These are phyloP conservation scores for Oidium heveae DNA, from an alignment of 2,329 filamentous ascomycete species.

Conservation along the genomic window DNA sequence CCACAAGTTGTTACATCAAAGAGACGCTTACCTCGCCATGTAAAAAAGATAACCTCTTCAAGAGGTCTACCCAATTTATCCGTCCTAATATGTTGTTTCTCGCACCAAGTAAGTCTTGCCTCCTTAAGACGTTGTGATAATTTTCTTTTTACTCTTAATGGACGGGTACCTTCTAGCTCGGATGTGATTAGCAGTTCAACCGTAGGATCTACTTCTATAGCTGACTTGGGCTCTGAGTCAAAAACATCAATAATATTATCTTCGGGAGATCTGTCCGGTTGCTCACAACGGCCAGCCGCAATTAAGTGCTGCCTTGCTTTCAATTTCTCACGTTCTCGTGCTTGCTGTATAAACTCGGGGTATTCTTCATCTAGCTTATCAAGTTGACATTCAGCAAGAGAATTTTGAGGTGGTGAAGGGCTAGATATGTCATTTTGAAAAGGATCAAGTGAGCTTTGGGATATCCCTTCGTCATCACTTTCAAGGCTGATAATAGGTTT, in stretches of 20 bases:
- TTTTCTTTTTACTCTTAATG: slow-evolving; percentile 38
- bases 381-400: slow-evolving; percentile 4
- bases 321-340: slow-evolving; percentile 9
- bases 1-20: slow-evolving; percentile 53
- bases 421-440: too few species aligned
- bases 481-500: too few species aligned
- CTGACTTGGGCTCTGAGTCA: background rate
- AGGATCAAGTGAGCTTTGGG: too few species aligned
- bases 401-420: background rate
- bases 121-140: slow-evolving; percentile 41
- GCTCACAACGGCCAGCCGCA: slow-evolving; percentile 1
- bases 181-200: slow-evolving; percentile 46
- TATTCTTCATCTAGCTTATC: slow-evolving; percentile 11
- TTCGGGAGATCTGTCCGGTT: slow-evolving; percentile 1
- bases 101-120: slow-evolving; percentile 45
- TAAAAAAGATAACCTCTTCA: slow-evolving; percentile 40
- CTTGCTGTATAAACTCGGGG: slow-evolving; percentile 11
- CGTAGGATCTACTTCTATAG: slow-evolving; percentile 18
- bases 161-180: slow-evolving; percentile 30
- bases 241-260: slow-evolving; percentile 5
- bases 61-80: slow-evolving; percentile 17
- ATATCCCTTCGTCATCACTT: too few species aligned
- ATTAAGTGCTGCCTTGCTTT: slow-evolving; percentile 4
- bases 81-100: slow-evolving; percentile 26
- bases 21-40: slow-evolving; percentile 48